These are phyloP conservation scores for Ganoderma multipileum DNA, from an alignment of 1,284 basidiomycete genomes.

Conservation along the genomic window DNA sequence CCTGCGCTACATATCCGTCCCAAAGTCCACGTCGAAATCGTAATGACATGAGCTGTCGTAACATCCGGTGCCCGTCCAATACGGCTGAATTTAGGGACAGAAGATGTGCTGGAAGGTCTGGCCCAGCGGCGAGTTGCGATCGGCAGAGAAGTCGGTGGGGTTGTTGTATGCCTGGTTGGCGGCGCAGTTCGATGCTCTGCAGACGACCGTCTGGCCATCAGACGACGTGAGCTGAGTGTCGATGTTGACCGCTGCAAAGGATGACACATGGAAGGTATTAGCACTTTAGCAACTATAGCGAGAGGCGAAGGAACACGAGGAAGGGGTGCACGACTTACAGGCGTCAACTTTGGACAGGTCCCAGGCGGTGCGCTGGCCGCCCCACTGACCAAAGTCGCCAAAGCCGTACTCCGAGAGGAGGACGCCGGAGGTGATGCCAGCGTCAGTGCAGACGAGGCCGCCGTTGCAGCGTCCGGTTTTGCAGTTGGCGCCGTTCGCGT, in stretches of 20 bases:
- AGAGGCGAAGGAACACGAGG: background rate
- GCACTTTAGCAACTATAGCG: background rate
- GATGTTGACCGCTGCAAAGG: slow-evolving; percentile 7
- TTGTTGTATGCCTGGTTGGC: slow-evolving; percentile 4
- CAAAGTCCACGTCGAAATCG: background rate
- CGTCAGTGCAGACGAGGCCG: slow-evolving; percentile 7
- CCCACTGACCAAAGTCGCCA: slow-evolving; percentile 1
- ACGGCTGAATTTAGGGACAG: background rate
- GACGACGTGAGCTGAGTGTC: slow-evolving; percentile 2
- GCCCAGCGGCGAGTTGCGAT: slow-evolving; percentile 9
- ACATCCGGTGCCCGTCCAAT: background rate
- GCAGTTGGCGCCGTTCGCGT: slow-evolving; percentile 5
- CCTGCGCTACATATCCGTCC: background rate
- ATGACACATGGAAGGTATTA: background rate
- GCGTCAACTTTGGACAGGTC: slow-evolving; percentile 4
- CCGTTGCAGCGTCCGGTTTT: background rate
- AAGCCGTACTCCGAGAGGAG: slow-evolving; percentile 6
- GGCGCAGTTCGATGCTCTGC: slow-evolving; percentile 1
- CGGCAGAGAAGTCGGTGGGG: slow-evolving; percentile 5
- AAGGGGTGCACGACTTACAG: background rate
- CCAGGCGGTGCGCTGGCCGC: slow-evolving; percentile 5
- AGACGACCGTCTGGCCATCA: slow-evolving; percentile 2
- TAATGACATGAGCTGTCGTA: background rate
- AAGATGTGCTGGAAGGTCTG: slow-evolving; percentile 6
- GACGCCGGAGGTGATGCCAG: slow-evolving; percentile 8